phyloP scores from a whole-genome alignment of 768 basidiomycete species.

The Xanthoconium stramineum region DNA sequence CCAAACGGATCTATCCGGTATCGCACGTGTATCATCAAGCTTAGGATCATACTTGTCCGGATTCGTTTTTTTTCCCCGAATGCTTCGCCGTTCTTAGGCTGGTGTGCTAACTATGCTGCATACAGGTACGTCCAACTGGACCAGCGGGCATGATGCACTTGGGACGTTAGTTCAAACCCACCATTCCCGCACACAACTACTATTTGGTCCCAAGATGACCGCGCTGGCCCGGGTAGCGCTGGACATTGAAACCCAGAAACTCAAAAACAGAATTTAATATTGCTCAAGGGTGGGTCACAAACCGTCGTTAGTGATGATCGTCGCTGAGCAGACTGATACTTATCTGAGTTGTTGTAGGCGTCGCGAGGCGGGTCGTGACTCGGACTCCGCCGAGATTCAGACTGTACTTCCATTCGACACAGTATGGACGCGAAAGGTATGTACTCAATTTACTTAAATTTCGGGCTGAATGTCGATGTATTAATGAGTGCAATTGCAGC shows the following conservation, averaged over 20 bases:
- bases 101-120: too few relatives aligned
- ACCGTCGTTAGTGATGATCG: neutral
- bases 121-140: neutral
- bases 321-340: conserved; percentile 6
- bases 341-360: conserved; percentile 5
- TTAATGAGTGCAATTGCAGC: neutral
- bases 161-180: neutral
- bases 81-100: too few relatives aligned
- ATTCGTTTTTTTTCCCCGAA: neutral
- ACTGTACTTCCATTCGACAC: too few relatives aligned
- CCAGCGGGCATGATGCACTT: neutral
- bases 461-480: neutral
- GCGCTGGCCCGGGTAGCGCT: neutral
- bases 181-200: neutral
- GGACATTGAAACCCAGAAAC: conserved; percentile 6
- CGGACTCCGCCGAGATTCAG: neutral
- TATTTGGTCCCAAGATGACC: conserved; percentile 8
- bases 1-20: neutral
- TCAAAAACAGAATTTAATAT: conserved; percentile 1
- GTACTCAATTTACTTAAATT: too few relatives aligned
- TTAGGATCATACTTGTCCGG: neutral
- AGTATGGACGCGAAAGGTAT: too few relatives aligned
- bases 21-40: neutral
- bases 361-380: neutral
- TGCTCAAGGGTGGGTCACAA: neutral